Evolutionary conservation across 1,284 basidiomycete species (phyloP).

Genomic region (Heterobasidion occidentale): DNA sequence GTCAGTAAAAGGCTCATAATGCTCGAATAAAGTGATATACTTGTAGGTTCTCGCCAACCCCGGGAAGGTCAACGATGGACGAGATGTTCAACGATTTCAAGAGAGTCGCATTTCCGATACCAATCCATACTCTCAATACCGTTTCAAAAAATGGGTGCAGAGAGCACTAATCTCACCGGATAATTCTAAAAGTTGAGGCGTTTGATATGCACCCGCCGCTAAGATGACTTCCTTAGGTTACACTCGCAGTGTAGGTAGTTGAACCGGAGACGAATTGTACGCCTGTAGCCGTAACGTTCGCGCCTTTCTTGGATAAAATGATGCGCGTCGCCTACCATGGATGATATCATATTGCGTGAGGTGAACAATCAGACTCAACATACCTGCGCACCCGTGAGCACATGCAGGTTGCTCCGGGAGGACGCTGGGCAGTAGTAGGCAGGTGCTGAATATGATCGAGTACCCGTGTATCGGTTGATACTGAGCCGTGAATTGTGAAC

Average conservation of each 20-base stretch:
- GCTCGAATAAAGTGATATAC: neutral
- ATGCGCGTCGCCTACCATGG: too few species aligned
- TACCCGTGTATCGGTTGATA: neutral
- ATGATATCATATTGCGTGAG: too few species aligned
- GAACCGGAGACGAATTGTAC: neutral
- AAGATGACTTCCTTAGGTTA: slow-evolving; percentile 11
- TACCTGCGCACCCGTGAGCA: neutral
- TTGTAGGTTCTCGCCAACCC: neutral
- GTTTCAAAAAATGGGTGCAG: slow-evolving; percentile 1
- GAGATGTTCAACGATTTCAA: neutral
- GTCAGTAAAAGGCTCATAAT: neutral
- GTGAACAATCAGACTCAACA: neutral
- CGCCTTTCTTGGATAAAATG: too few species aligned
- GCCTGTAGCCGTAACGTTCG: neutral
- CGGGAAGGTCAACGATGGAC: neutral
- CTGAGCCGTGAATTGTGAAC: neutral
- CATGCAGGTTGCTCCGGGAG: neutral
- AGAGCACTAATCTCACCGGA: neutral
- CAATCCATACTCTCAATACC: neutral
- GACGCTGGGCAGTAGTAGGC: neutral
- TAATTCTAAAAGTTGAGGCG: neutral
- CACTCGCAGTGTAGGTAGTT: neutral
- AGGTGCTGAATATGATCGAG: neutral
- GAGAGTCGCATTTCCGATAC: neutral
- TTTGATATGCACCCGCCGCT: slow-evolving; percentile 7